Conservation (phyloP, 2,329 filamentous ascomycete genomes). For the Fusarium sp. region DNA sequence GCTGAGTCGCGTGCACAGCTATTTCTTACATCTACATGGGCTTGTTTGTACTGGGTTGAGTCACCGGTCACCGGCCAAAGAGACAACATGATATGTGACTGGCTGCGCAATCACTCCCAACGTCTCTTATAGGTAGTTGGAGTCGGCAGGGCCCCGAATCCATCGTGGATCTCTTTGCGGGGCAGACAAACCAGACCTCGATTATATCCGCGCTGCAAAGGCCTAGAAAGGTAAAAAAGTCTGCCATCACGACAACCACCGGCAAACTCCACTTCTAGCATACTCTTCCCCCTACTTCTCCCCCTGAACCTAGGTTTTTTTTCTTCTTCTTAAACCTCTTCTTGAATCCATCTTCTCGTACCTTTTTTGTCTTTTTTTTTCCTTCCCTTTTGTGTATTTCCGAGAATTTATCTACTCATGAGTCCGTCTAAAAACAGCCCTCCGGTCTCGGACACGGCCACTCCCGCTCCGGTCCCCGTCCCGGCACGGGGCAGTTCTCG, state of each 20-base stretch:
- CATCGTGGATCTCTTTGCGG: slow-evolving; percentile 22
- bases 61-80: background rate
- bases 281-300: background rate
- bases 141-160: slow-evolving; percentile 19
- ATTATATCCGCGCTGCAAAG: slow-evolving; percentile 5
- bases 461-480: slow-evolving; percentile 32
- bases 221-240: slow-evolving; percentile 35
- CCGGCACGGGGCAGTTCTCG: slow-evolving; percentile 33
- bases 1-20: background rate
- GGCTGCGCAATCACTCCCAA: background rate
- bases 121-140: slow-evolving; percentile 14
- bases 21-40: background rate
- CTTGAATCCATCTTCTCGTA: background rate
- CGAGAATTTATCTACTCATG: slow-evolving; percentile 4
- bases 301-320: slow-evolving; percentile 20
- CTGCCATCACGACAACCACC: slow-evolving; percentile 41
- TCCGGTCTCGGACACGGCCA: slow-evolving; percentile 11
- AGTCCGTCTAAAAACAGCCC: slow-evolving; percentile 12
- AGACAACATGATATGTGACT: background rate
- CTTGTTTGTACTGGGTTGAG: background rate
- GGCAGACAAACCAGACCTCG: slow-evolving; percentile 11
- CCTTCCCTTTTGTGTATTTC: background rate
- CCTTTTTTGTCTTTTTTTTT: background rate
- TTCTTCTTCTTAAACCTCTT: slow-evolving; percentile 6
- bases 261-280: slow-evolving; percentile 31